Evolutionary conservation across 192 early-diverging fungal species (phyloP).

Genomic region (Piromyces finnis): DNA sequence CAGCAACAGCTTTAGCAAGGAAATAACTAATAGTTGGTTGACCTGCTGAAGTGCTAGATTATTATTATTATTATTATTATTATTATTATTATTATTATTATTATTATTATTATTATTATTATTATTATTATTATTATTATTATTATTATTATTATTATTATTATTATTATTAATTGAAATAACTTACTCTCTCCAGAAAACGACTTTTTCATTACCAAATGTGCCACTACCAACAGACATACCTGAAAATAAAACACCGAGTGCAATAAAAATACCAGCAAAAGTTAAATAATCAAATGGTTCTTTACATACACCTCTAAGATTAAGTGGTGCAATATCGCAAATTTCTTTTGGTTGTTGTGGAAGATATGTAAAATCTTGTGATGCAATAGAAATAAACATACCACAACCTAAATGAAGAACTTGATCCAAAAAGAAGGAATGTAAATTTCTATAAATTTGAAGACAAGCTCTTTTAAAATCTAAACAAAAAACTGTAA

Average conservation of each 20-base stretch:
- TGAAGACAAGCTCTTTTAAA: slow-evolving; percentile 18
- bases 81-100: no score
- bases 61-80: no score
- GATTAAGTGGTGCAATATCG: slow-evolving; percentile 15
- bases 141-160: no score
- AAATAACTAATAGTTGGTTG: slow-evolving; percentile 39
- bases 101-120: no score
- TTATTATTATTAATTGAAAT: not conserved
- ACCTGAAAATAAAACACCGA: slow-evolving; percentile 39
- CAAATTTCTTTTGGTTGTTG: slow-evolving; percentile 21
- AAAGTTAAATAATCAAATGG: slow-evolving; percentile 15
- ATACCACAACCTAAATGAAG: slow-evolving; percentile 32
- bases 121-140: no score
- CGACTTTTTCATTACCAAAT: slow-evolving; percentile 41
- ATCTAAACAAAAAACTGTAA: slow-evolving; percentile 26
- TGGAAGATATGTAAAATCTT: slow-evolving; percentile 29
- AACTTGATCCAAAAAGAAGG: slow-evolving; percentile 28
- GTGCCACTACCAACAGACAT: slow-evolving; percentile 35
- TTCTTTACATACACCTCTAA: slow-evolving; percentile 4
- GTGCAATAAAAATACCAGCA: slow-evolving; percentile 29
- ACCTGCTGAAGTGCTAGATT: slow-evolving; percentile 19
- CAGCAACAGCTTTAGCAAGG: slow-evolving; percentile 35
- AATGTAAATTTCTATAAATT: slow-evolving; percentile 19
- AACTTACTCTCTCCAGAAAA: slow-evolving; percentile 36
- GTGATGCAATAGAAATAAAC: slow-evolving; percentile 23